A percentile compares a stretch with the other conserved stretches of the same genome.
Evolutionary conservation across 129 eudicot genomes (phyloP).

Genomic region (Saussurea involucrata): DNA sequence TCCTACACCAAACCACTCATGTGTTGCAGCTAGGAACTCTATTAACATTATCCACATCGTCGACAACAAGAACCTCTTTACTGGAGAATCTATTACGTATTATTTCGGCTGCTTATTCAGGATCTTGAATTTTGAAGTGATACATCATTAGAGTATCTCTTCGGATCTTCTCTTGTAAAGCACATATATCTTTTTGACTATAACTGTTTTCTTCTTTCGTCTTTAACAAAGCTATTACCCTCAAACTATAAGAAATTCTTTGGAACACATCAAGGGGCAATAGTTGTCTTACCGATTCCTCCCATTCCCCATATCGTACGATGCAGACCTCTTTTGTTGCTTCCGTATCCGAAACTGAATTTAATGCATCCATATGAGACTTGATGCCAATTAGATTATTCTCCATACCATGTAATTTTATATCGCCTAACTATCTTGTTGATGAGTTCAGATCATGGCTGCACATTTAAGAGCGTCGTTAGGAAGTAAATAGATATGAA

Average conservation of each 20-base stretch:
- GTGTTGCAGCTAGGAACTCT: constrained; percentile 8
- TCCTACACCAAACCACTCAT: no score
- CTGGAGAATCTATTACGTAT: no score
- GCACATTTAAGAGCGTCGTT: neutral
- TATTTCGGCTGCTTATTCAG: no score
- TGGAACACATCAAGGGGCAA: neutral
- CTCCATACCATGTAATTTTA: neutral
- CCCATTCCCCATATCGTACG: neutral
- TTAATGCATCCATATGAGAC: no score
- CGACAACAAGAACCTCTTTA: no score
- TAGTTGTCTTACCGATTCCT: neutral
- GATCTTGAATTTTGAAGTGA: no score
- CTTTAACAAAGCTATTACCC: neutral
- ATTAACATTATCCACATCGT: neutral
- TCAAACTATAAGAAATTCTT: no score
- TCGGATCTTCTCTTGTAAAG: neutral
- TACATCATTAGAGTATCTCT: no score
- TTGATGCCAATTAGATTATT: neutral
- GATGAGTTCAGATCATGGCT: neutral
- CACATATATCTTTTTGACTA: neutral
- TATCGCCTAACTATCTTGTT: neutral
- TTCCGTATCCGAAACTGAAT: no score
- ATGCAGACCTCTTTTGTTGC: neutral
- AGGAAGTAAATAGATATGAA: neutral
- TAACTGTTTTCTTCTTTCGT: neutral